These are phyloP conservation scores for Nitzschia palea DNA, from an alignment of 108 stramenopile species.

Conservation along the genomic window DNA sequence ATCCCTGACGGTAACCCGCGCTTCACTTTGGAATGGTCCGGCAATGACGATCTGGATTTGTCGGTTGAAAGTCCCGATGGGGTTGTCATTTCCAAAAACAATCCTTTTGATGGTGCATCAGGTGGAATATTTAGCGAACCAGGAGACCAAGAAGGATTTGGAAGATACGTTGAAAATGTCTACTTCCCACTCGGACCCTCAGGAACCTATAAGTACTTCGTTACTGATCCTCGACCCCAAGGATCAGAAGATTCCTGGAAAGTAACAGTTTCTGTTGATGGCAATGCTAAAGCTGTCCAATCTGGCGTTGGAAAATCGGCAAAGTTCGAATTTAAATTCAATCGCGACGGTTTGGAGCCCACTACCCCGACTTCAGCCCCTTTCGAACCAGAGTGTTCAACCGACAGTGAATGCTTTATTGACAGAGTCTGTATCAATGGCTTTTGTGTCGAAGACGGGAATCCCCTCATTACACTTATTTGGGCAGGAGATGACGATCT, in stretches of 20 bases:
- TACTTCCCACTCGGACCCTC: constrained; percentile 16
- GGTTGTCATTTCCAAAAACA: constrained; percentile 19
- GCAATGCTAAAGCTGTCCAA: not conserved
- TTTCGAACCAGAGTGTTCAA: constrained; percentile 3
- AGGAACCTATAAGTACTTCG: constrained; percentile 26
- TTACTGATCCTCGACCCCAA: constrained; percentile 7
- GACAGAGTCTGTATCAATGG: constrained; percentile 3
- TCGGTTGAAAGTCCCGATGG: constrained; percentile 23
- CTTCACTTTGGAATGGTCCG: constrained; percentile 28
- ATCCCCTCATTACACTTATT: constrained; percentile 21
- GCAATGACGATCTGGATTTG: constrained; percentile 31
- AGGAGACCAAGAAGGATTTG: constrained; percentile 35
- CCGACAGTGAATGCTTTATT: not conserved
- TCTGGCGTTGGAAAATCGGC: constrained; percentile 18
- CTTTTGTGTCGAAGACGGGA: constrained; percentile 22
- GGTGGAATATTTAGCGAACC: constrained; percentile 56
- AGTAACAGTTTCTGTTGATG: constrained; percentile 20
- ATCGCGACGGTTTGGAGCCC: not conserved
- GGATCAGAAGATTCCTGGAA: constrained; percentile 23
- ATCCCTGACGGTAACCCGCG: constrained; percentile 30
- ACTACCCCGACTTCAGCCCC: constrained; percentile 1
- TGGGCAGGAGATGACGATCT: constrained; percentile 27
- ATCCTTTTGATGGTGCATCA: constrained; percentile 39
- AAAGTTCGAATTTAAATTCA: constrained; percentile 1
- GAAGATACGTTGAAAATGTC: constrained; percentile 27